These are phyloP conservation scores for Globisporangium middletonii DNA, from an alignment of 352 stramenopile genomes.

Conservation along the genomic window DNA sequence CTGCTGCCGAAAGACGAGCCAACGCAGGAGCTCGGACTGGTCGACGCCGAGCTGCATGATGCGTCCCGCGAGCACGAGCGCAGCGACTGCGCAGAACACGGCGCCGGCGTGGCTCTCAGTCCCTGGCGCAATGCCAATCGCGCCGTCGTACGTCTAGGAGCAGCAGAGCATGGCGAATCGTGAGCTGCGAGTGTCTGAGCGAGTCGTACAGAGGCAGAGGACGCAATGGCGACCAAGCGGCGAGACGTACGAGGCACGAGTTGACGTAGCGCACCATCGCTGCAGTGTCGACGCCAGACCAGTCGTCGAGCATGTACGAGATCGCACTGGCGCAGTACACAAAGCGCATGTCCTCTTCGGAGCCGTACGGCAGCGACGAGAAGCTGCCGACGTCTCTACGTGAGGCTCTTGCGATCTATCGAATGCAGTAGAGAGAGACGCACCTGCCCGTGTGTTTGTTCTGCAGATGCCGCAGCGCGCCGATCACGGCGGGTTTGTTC, in stretches of 20 bases:
- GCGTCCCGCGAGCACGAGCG: conserved; percentile 59
- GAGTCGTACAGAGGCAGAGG: neutral
- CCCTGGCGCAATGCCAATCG: conserved; percentile 62
- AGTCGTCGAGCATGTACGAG: conserved; percentile 83
- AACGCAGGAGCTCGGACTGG: conserved; percentile 62
- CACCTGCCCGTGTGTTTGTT: conserved; percentile 70
- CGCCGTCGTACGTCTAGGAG: conserved; percentile 68
- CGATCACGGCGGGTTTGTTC: conserved; percentile 63
- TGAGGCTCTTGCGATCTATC: neutral
- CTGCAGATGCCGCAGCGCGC: conserved; percentile 59
- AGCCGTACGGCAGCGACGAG: conserved; percentile 54
- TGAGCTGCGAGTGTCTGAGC: too few species aligned
- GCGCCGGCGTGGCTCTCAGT: conserved; percentile 74
- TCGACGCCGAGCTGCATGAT: conserved; percentile 67
- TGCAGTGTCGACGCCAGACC: conserved; percentile 59
- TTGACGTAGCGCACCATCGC: conserved; percentile 80
- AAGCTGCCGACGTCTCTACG: conserved; percentile 36
- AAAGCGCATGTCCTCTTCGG: conserved; percentile 87
- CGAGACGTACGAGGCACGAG: conserved; percentile 60
- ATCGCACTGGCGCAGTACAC: conserved; percentile 87
- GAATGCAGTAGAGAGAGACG: conserved; percentile 1
- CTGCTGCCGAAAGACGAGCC: conserved; percentile 82
- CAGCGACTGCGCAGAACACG: conserved; percentile 65
- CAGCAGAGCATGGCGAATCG: too few species aligned
- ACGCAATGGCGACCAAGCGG: neutral